These are phyloP conservation scores for Diophrys appendiculata DNA, from an alignment of 73 alveolate genomes.

Conservation along the genomic window DNA sequence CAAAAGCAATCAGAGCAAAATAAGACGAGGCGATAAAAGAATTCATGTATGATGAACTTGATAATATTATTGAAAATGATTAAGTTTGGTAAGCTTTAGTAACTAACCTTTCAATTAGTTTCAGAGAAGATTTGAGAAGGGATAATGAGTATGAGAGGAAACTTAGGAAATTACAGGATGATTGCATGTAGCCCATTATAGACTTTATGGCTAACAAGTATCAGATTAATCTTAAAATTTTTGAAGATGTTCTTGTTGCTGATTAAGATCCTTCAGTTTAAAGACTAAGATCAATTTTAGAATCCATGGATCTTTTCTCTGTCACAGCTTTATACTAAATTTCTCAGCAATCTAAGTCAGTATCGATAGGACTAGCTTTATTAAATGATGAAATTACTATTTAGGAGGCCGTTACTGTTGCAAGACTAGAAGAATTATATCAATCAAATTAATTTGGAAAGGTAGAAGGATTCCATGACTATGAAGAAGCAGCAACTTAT, in stretches of 20 bases:
- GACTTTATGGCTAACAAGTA: neutral
- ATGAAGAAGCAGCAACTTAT: neutral
- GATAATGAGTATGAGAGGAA: neutral
- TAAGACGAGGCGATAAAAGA: conserved; percentile 6
- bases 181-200: too few species aligned
- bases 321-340: too few species aligned
- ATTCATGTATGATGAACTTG: conserved; percentile 2
- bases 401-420: neutral
- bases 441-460: neutral
- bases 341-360: too few species aligned
- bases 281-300: too few species aligned
- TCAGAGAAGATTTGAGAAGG: neutral
- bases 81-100: neutral
- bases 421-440: neutral
- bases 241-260: too few species aligned
- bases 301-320: too few species aligned
- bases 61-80: neutral
- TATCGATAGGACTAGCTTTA: neutral
- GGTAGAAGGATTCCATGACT: neutral
- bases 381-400: neutral
- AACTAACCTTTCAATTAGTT: neutral
- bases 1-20: conserved; percentile 22
- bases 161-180: neutral
- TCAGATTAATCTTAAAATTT: neutral
- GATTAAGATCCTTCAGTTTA: too few species aligned